Percentiles rank a stretch among this genome's conserved stretches.
Conservation (phyloP, 176 grass and related monocot genomes). For the Zea mays region DNA sequence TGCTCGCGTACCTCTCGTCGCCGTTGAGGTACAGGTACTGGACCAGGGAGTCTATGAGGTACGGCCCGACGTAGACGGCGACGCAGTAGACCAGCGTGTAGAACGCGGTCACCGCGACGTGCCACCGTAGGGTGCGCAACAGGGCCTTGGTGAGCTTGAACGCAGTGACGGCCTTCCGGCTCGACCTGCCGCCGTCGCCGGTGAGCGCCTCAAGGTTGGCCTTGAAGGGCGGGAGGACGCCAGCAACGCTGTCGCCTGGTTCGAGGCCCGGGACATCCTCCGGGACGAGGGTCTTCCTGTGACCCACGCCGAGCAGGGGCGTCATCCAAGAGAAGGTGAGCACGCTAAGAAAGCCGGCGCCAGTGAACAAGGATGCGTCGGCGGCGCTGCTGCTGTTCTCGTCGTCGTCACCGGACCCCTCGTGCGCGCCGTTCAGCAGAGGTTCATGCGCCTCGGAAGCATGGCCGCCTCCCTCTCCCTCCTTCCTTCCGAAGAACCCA, state of each 20-base stretch:
- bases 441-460: constrained; percentile 63
- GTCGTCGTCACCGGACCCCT: neutral
- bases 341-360: constrained; percentile 63
- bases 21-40: constrained; percentile 65
- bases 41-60: constrained; percentile 77
- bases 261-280: constrained; percentile 73
- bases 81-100: constrained; percentile 57
- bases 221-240: constrained; percentile 61
- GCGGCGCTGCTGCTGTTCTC: neutral
- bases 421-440: constrained; percentile 47
- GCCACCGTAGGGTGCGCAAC: constrained; percentile 53
- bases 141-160: constrained; percentile 69
- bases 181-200: neutral
- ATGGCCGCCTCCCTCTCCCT: neutral
- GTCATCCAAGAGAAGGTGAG: constrained; percentile 83
- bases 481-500: constrained; percentile 40
- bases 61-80: constrained; percentile 76
- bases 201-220: constrained; percentile 50
- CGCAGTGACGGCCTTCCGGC: constrained; percentile 46
- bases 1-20: constrained; percentile 38
- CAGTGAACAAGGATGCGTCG: constrained; percentile 47
- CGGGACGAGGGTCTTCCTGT: constrained; percentile 60
- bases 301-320: constrained; percentile 53
- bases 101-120: constrained; percentile 65
- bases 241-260: constrained; percentile 46